A percentile compares a stretch with the other conserved stretches of the same genome.
Evolutionary conservation across 2,329 filamentous ascomycete species (phyloP).

Genomic region (Fonsecaea monophora): DNA sequence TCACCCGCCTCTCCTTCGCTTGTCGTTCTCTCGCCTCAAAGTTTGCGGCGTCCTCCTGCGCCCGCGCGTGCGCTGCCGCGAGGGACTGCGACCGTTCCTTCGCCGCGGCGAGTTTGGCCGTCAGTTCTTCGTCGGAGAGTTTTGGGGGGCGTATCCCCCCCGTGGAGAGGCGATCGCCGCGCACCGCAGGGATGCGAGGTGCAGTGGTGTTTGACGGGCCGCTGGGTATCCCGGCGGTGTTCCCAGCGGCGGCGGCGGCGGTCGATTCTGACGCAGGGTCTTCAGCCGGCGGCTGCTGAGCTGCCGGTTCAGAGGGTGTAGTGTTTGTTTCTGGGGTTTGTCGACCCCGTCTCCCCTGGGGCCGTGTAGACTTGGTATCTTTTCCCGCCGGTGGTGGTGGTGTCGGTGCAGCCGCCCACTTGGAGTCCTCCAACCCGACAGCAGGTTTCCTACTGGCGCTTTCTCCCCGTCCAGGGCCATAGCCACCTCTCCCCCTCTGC

Average conservation of each 20-base stretch:
- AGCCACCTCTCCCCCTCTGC: constrained; percentile 22
- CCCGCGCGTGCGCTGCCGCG: constrained; percentile 66
- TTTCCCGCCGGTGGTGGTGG: neutral
- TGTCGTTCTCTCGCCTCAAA: constrained; percentile 69
- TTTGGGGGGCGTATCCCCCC: constrained; percentile 64
- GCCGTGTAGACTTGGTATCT: constrained; percentile 1
- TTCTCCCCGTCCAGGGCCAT: constrained; percentile 26
- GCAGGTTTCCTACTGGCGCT: constrained; percentile 18
- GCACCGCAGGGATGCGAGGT: constrained; percentile 53
- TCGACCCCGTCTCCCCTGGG: neutral
- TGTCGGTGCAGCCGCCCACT: constrained; percentile 32
- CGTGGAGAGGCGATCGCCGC: constrained; percentile 62
- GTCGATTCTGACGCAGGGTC: neutral
- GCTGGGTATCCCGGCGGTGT: neutral
- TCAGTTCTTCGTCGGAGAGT: constrained; percentile 69
- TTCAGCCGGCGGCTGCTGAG: neutral
- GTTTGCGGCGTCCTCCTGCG: constrained; percentile 71
- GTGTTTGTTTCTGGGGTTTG: constrained; percentile 33
- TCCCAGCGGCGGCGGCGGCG: neutral
- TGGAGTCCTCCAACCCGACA: constrained; percentile 38
- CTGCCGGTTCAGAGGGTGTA: constrained; percentile 8
- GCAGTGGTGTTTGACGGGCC: constrained; percentile 30
- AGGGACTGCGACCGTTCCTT: constrained; percentile 66
- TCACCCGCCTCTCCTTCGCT: constrained; percentile 60
- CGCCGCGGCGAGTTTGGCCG: constrained; percentile 66